Evolutionary conservation across 129 eudicot species (phyloP), one percentile per base, ranked within the genome.

Genomic region (Lactuca sativa): DNA sequence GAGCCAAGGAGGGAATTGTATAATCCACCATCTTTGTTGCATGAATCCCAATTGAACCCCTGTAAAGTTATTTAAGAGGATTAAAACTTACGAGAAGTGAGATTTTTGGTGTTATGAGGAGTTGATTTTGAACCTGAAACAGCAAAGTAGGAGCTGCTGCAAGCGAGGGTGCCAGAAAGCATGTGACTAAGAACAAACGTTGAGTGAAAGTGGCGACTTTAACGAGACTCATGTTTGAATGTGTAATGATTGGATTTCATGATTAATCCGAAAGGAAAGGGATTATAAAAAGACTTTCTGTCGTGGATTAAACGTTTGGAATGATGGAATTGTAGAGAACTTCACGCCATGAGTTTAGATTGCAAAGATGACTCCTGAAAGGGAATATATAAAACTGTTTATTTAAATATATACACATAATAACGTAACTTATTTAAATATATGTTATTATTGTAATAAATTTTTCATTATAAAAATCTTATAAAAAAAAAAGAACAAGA

Each of bases 31-130:
- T 71, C 74, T 56, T 83, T 79, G 7, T 84, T 86, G 72, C 82
- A 43, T 12, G 96, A 86, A 51, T 75, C 90, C 96, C 96, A 86
- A 51, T 84, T 90, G 47, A 90, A 90, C 2, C 96, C 96, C 93
- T 89, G 58, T 25, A 2, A 70, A 54, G 40, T 68, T 7, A 63
- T 2, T 12, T 3, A 14, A 51, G 18, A 40, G 2, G n/a, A 17
- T 9, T 18, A 37, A 15, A 37, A 11, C 15, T 5, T 3, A 7
- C 5, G 4, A 25, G 11, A 60, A 60, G 47, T 7, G n/a, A 1
- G 25, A 34, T 14, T 1, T 17, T 56, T 38, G 21, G 4, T 56
- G 17, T 55, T 18, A 18, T 3, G 15, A 56, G 62, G 40, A 69
- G 9, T 10, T 43, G 32, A 58, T 44, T 44, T 25, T 5, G 49